A percentile compares a stretch with the other conserved stretches of the same genome.
These are phyloP conservation scores for Boletus vinaceobasis DNA, from an alignment of 768 basidiomycete species.

Conservation along the genomic window DNA sequence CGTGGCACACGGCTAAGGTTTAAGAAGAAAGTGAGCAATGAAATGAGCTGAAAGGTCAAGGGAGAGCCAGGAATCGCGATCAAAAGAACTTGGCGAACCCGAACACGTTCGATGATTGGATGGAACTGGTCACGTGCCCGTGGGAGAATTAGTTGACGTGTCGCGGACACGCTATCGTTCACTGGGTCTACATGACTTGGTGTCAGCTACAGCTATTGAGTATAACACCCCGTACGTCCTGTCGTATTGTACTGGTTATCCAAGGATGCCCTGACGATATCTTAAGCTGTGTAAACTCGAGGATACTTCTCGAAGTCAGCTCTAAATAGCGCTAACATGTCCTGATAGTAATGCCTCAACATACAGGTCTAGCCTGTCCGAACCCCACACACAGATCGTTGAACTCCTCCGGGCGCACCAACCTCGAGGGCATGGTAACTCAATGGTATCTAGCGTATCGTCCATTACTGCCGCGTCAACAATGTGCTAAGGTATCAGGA, in stretches of 20 bases:
- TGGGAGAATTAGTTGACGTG: neutral
- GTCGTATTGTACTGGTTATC: neutral
- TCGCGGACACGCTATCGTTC: too few relatives aligned
- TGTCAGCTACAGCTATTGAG: neutral
- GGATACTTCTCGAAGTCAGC: too few relatives aligned
- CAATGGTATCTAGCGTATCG: neutral
- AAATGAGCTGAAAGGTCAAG: neutral
- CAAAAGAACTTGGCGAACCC: too few relatives aligned
- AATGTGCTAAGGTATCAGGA: neutral
- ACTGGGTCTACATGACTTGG: neutral
- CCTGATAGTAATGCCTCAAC: too few relatives aligned
- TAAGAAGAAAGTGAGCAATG: neutral
- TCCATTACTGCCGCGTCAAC: neutral
- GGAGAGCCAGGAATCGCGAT: neutral
- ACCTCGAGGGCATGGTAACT: neutral
- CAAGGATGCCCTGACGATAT: neutral
- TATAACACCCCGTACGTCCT: neutral
- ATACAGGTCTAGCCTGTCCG: neutral
- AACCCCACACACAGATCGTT: neutral
- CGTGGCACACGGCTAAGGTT: neutral
- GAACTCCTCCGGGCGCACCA: neutral
- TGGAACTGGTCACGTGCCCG: constrained; percentile 5
- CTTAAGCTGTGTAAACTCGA: too few relatives aligned
- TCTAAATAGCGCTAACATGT: neutral
- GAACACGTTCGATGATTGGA: constrained; percentile 2